Conservation (phyloP, 108 stramenopile species). For the Pseudonitzschia delicatissima region DNA sequence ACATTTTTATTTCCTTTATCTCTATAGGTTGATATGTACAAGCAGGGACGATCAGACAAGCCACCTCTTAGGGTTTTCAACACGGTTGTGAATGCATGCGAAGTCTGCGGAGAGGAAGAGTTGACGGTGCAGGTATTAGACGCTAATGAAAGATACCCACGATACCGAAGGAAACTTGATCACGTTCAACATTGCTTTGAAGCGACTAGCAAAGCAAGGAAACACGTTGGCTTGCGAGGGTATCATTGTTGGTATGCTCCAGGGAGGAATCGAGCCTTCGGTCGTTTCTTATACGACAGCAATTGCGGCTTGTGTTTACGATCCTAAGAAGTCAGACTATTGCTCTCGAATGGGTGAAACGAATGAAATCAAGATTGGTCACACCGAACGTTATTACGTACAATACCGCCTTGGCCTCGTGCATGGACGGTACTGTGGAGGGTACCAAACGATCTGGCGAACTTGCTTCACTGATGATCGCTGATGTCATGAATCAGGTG, state of each 20-base stretch:
- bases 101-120: conserved; percentile 87
- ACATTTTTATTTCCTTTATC: not conserved
- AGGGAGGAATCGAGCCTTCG: conserved; percentile 72
- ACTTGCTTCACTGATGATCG: conserved; percentile 73
- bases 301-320: conserved; percentile 75
- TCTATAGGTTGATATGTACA: conserved; percentile 43
- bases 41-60: conserved; percentile 68
- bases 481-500: conserved; percentile 58
- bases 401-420: conserved; percentile 83
- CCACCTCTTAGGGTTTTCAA: conserved; percentile 83
- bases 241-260: conserved; percentile 86
- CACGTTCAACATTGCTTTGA: conserved; percentile 89
- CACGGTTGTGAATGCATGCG: conserved; percentile 84
- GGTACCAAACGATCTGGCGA: conserved; percentile 63
- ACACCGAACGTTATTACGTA: conserved; percentile 82
- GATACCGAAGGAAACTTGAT: conserved; percentile 86
- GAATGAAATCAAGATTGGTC: conserved; percentile 77
- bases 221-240: conserved; percentile 74
- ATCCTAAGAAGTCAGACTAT: conserved; percentile 56
- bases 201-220: conserved; percentile 81
- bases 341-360: conserved; percentile 75
- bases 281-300: conserved; percentile 90
- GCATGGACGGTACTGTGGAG: conserved; percentile 76
- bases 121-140: conserved; percentile 78
- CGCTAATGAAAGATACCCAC: conserved; percentile 75